phyloP scores from a whole-genome alignment of 106 monocot species.

The Posidonia australis region DNA sequence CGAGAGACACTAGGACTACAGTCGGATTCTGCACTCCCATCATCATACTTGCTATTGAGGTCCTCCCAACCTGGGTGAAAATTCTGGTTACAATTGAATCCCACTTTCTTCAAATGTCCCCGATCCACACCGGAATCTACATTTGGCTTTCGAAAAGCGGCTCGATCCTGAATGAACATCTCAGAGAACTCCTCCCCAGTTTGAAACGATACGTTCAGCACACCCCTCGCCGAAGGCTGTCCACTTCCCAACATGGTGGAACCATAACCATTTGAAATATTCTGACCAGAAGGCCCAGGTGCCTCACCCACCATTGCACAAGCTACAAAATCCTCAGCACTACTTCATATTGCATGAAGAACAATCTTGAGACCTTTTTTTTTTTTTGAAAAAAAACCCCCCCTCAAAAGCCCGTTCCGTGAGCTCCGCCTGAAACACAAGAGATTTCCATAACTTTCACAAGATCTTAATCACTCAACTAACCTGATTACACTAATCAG shows the following conservation, averaged over 20 bases:
- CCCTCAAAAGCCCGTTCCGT: not conserved
- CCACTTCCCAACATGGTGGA: constrained; percentile 4
- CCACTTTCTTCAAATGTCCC: constrained; percentile 13
- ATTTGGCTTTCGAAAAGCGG: constrained; percentile 14
- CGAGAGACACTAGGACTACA: constrained; percentile 17
- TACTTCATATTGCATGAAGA: not conserved
- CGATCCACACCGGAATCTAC: constrained; percentile 10
- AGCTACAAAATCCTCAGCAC: not conserved
- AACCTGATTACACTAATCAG: too few species aligned
- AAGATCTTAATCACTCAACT: too few species aligned
- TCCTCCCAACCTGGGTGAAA: constrained; percentile 25
- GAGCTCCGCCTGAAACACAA: not conserved
- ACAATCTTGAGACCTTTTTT: not conserved
- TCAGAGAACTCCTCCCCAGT: constrained; percentile 64
- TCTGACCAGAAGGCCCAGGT: constrained; percentile 14
- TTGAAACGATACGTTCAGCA: constrained; percentile 43
- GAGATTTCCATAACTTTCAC: too few species aligned
- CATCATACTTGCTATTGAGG: constrained; percentile 16
- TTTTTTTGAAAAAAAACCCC: not conserved
- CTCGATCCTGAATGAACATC: constrained; percentile 53
- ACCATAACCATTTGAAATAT: constrained; percentile 7
- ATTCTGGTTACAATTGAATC: constrained; percentile 13
- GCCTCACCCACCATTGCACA: constrained; percentile 26
- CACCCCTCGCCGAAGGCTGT: constrained; percentile 15
- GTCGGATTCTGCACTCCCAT: constrained; percentile 39